Conservation (phyloP, 208 protist species). For the Trypanosoma congolense region DNA sequence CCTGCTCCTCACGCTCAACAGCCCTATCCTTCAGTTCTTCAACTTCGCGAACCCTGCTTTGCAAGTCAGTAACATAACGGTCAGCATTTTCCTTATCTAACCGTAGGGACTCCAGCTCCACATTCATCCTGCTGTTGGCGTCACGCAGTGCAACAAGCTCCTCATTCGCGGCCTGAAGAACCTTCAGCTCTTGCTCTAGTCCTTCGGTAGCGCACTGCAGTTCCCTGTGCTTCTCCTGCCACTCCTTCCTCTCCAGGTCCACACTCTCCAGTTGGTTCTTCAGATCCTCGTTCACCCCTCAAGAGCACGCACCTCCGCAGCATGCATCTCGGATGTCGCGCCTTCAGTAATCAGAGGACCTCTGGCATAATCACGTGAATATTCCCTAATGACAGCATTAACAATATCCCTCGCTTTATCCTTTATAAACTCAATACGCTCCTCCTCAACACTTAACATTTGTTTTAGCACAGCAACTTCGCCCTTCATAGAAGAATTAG, state of each 20-base stretch:
- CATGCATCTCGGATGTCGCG: no score
- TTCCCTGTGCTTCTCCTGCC: no score
- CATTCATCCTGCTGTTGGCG: neutral
- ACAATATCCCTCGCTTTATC: neutral
- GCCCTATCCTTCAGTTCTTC: no score
- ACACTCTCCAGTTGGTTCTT: no score
- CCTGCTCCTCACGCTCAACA: no score
- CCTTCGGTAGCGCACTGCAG: neutral
- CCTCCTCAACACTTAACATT: neutral
- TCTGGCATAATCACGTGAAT: no score
- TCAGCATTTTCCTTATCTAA: neutral
- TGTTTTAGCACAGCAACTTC: neutral
- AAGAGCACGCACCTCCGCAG: no score
- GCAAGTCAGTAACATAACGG: no score
- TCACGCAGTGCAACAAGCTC: neutral
- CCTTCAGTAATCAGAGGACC: no score
- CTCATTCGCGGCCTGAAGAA: neutral
- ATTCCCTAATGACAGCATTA: neutral
- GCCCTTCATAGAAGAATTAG: neutral
- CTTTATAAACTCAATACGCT: neutral
- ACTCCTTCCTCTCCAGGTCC: no score
- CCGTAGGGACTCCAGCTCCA: neutral
- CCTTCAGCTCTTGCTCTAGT: neutral
- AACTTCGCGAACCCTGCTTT: no score
- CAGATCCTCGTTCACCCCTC: no score